A percentile compares a stretch with the other conserved stretches of the same genome.
Evolutionary conservation across 768 basidiomycete genomes (phyloP).

Genomic region (Mycena leptocephala): DNA sequence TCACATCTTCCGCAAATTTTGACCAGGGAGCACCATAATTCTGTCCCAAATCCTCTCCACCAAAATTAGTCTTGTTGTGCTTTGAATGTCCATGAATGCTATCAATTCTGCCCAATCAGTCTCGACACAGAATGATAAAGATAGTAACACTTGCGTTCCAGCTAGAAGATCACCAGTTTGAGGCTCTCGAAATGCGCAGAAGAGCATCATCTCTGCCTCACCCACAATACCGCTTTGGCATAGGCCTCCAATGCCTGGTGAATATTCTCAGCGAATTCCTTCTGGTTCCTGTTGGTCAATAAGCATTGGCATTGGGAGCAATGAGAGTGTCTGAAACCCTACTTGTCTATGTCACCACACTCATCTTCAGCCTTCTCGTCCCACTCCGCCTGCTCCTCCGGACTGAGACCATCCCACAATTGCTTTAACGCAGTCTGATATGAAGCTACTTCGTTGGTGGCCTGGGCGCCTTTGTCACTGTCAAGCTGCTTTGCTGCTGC

Average conservation of each 20-base stretch:
- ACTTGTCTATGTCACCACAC: neutral
- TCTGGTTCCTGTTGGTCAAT: conserved; percentile 4
- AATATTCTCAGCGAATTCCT: neutral
- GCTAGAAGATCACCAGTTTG: conserved; percentile 4
- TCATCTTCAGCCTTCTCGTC: neutral
- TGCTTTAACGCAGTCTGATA: conserved; percentile 6
- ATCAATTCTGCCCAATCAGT: too few species aligned
- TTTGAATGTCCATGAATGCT: neutral
- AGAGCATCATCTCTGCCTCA: conserved; percentile 15
- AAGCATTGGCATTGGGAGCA: too few species aligned
- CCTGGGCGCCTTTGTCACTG: neutral
- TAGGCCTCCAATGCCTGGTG: neutral
- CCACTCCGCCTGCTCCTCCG: conserved; percentile 1
- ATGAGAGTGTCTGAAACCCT: too few species aligned
- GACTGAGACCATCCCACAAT: neutral
- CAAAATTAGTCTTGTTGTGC: neutral
- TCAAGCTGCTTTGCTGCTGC: neutral
- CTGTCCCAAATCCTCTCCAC: neutral
- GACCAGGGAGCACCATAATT: neutral
- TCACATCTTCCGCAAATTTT: neutral
- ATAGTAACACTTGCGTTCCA: conserved; percentile 7
- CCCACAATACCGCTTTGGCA: too few species aligned
- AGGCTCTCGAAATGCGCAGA: conserved; percentile 6
- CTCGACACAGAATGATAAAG: too few species aligned
- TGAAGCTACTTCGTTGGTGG: neutral